A percentile compares a stretch with the other conserved stretches of the same genome.
Evolutionary conservation across 192 early-diverging fungal genomes (phyloP).

Genomic region (Obelidium mucronatum): DNA sequence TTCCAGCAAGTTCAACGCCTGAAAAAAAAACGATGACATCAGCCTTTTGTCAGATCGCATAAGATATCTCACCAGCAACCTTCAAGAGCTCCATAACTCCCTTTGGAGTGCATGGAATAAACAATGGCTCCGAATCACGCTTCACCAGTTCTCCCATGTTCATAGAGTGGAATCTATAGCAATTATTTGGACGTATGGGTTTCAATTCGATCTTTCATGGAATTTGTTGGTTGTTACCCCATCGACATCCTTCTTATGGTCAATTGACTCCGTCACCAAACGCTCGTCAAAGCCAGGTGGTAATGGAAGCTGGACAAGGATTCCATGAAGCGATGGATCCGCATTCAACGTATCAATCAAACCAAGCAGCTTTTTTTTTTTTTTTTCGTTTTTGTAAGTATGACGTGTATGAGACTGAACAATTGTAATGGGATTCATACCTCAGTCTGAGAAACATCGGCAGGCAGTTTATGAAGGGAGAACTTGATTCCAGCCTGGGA

Average conservation of each 20-base stretch:
- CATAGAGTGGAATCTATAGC: slow-evolving; percentile 81
- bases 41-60: too few relatives aligned
- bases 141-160: slow-evolving; percentile 95
- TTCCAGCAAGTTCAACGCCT: slow-evolving; percentile 77
- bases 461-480: slow-evolving; percentile 70
- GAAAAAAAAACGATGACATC: too few relatives aligned
- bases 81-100: slow-evolving; percentile 89
- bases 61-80: slow-evolving; percentile 42
- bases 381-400: too few relatives aligned
- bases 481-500: slow-evolving; percentile 79
- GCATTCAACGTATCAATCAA: slow-evolving; percentile 78
- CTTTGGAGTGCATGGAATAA: slow-evolving; percentile 97
- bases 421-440: slow-evolving; percentile 41
- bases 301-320: slow-evolving; percentile 95
- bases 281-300: slow-evolving; percentile 85
- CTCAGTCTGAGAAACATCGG: slow-evolving; percentile 71
- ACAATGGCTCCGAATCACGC: slow-evolving; percentile 77
- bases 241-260: slow-evolving; percentile 94
- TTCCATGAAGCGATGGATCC: slow-evolving; percentile 86
- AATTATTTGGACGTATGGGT: too few relatives aligned
- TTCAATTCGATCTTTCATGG: too few relatives aligned
- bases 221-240: too few relatives aligned
- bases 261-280: slow-evolving; percentile 84
- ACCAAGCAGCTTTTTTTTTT: slow-evolving; percentile 75
- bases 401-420: not conserved